phyloP scores from a whole-genome alignment of 768 basidiomycete genomes.

The Leccinum aurantiacum region DNA sequence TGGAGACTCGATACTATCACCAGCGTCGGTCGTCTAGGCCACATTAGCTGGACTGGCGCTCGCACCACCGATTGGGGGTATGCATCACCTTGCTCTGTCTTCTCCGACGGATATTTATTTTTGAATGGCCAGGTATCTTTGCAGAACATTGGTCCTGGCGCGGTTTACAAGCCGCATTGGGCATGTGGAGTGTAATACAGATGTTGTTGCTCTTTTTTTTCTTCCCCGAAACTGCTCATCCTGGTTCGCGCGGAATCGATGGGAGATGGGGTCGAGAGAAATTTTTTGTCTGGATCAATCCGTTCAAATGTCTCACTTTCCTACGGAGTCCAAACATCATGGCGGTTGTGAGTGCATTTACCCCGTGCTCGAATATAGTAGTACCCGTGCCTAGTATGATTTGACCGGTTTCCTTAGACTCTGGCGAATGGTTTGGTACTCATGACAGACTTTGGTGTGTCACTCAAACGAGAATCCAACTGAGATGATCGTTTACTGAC shows the following conservation, averaged over 20 bases:
- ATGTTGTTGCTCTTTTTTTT: conserved; percentile 42
- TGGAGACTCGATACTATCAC: background rate
- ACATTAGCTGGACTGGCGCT: conserved; percentile 58
- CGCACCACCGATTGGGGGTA: conserved; percentile 60
- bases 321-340: conserved; percentile 61
- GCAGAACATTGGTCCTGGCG: conserved; percentile 70
- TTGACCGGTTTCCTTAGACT: conserved; percentile 34
- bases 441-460: conserved; percentile 30
- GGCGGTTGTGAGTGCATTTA: conserved; percentile 43
- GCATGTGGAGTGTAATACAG: conserved; percentile 38
- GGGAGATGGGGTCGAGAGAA: conserved; percentile 30
- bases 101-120: background rate
- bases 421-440: conserved; percentile 36
- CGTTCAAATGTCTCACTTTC: conserved; percentile 49
- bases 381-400: background rate
- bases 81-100: background rate
- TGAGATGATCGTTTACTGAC: background rate
- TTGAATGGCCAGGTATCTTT: conserved; percentile 38
- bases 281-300: conserved; percentile 54
- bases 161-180: conserved; percentile 50
- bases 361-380: background rate
- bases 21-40: conserved; percentile 28
- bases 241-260: conserved; percentile 55
- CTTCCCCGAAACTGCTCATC: conserved; percentile 69
- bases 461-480: conserved; percentile 13